A percentile compares a stretch with the other conserved stretches of the same genome.
Conservation (phyloP, 1,284 basidiomycete genomes). For the Porogramme epimiltina region DNA sequence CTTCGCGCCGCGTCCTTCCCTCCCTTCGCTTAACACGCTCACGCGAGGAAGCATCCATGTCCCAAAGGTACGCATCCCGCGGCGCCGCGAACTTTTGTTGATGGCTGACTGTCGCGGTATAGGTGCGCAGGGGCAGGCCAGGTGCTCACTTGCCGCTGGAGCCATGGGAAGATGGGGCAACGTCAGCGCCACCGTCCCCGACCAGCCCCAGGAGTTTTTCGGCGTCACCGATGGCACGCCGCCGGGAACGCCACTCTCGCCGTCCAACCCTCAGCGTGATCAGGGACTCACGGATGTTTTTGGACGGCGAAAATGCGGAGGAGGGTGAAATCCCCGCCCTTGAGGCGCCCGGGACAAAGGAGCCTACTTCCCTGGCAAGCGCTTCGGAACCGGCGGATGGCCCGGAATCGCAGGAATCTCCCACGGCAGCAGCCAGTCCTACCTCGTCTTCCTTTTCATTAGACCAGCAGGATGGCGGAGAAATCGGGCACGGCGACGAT, state of each 20-base stretch:
- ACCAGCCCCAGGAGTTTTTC: constrained; percentile 13
- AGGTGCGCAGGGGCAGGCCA: constrained; percentile 28
- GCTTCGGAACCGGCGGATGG: not conserved
- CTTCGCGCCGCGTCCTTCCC: constrained; percentile 52
- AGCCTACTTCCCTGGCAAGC: constrained; percentile 5
- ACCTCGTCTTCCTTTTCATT: constrained; percentile 14
- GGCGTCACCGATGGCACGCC: constrained; percentile 18
- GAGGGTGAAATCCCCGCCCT: constrained; percentile 12
- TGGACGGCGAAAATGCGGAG: constrained; percentile 21
- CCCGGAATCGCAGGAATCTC: not conserved
- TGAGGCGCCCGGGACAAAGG: constrained; percentile 10
- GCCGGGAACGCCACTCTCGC: constrained; percentile 21
- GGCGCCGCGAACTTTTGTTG: constrained; percentile 6
- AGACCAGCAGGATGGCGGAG: constrained; percentile 2
- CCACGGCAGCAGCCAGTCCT: not conserved
- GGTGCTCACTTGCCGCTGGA: constrained; percentile 28
- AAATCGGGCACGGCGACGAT: not conserved
- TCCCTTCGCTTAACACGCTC: constrained; percentile 65
- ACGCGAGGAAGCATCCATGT: constrained; percentile 56
- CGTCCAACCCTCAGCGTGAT: constrained; percentile 32
- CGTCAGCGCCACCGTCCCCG: constrained; percentile 11
- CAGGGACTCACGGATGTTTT: constrained; percentile 30
- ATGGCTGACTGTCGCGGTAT: constrained; percentile 14
- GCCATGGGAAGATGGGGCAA: constrained; percentile 24
- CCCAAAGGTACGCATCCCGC: constrained; percentile 48